Evolutionary conservation across 1,284 basidiomycete species (phyloP).

Genomic region (Trichosporon asahii): DNA sequence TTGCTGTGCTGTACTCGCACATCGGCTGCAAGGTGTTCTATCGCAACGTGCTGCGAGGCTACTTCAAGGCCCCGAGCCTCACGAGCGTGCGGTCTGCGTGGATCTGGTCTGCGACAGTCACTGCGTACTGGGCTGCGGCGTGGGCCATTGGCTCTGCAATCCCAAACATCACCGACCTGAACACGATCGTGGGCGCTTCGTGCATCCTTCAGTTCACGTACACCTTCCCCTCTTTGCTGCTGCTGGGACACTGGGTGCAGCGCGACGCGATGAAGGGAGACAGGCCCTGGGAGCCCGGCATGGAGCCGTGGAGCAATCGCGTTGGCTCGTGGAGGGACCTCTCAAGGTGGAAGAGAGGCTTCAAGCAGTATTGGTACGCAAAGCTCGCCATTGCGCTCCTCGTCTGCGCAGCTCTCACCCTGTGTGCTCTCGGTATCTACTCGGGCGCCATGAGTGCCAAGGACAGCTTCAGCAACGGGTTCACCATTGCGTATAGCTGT

Average conservation of each 20-base stretch:
- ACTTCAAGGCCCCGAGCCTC: slow-evolving; percentile 59
- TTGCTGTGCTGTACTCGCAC: slow-evolving; percentile 63
- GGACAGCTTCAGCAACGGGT: slow-evolving; percentile 12
- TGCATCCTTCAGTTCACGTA: slow-evolving; percentile 27
- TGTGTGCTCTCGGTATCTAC: slow-evolving; percentile 22
- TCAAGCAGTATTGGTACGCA: slow-evolving; percentile 23
- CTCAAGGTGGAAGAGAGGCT: slow-evolving; percentile 24
- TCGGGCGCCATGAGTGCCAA: slow-evolving; percentile 16
- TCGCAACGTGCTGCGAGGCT: slow-evolving; percentile 53
- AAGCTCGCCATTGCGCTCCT: slow-evolving; percentile 17
- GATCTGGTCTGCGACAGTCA: slow-evolving; percentile 49
- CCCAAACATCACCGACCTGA: slow-evolving; percentile 60
- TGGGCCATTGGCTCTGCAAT: slow-evolving; percentile 62
- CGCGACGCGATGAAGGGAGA: slow-evolving; percentile 22
- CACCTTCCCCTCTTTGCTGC: slow-evolving; percentile 21
- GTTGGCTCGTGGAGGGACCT: slow-evolving; percentile 19
- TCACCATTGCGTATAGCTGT: slow-evolving; percentile 21
- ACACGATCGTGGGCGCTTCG: slow-evolving; percentile 56
- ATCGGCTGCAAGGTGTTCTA: slow-evolving; percentile 48
- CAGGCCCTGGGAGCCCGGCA: slow-evolving; percentile 21
- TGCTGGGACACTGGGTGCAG: slow-evolving; percentile 27
- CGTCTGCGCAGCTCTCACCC: slow-evolving; percentile 16
- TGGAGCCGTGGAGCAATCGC: slow-evolving; percentile 21
- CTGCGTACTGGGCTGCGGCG: slow-evolving; percentile 51
- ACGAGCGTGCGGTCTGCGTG: slow-evolving; percentile 55